Base-by-base conservation (phyloP, 2,329 filamentous ascomycete genomes). In the Sphaerostilbella broomeana region DNA sequence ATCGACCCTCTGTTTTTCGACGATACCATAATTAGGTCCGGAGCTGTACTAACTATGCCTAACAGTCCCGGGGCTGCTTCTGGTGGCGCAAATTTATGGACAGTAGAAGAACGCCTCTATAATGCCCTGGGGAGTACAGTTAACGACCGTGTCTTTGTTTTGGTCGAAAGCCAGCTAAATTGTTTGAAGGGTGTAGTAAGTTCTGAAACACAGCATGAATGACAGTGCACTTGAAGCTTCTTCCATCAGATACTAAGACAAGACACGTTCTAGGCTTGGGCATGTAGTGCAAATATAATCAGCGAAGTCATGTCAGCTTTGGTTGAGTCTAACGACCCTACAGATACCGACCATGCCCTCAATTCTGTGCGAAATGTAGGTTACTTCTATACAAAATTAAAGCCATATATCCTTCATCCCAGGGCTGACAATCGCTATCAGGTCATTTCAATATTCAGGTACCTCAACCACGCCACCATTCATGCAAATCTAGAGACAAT, bases 31-130 rank as follows among this genome's bases (percentile, higher is more conserved):
- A 13, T 30, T 17, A n/a, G 27, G 12, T 4, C 12, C 12, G 27
- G 16, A 12, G 27, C 27, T 13, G 27, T 13, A 8, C 27, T 9
- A 30, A 30, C 4, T 12, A 30, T 30, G 4, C 27, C 27, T 13
- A 30, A 30, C 27, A 9, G 10, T 13, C 27, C 27, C 9, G 27
- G 12, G 16, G 27, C 16, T 12, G 27, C 27, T 30, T 30, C 27
- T 30, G 27, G 27, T 30, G 27, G 27, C n/a, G 27, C 27, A 30
- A 17, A 30, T 17, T 13, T 30, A 30, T n/a, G 27, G 27, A 30
- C 27, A 30, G 27, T 30, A 30, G 27, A 30, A 13, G 27, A 30
- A 8, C 27, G 27, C 27, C 27, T 30, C 27, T 30, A 12, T 13
- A 30, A 30, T 13, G 27, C 27, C 27, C 16, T 30, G 3, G 27